These are phyloP conservation scores for Coemansia sp. DNA, from an alignment of 192 early-diverging fungal genomes.

Conservation along the genomic window DNA sequence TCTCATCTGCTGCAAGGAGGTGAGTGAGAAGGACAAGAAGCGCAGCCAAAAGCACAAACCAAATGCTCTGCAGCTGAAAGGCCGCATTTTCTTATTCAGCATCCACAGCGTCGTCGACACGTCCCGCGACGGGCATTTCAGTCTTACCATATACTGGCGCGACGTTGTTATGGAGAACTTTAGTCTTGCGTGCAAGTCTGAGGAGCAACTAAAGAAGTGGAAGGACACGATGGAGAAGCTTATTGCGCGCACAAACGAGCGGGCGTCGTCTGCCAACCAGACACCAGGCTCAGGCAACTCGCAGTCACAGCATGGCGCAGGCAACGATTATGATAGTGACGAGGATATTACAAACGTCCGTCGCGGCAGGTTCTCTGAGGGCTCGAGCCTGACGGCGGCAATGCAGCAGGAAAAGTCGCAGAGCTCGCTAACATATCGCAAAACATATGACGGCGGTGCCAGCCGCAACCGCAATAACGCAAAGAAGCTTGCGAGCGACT, in stretches of 20 bases:
- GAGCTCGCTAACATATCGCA: conserved; percentile 33
- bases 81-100: conserved; percentile 80
- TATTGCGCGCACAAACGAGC: conserved; percentile 57
- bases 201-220: conserved; percentile 93
- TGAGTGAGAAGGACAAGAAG: conserved; percentile 64
- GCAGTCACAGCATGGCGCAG: conserved; percentile 13
- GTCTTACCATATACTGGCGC: conserved; percentile 83
- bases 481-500: conserved; percentile 40
- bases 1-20: conserved; percentile 91
- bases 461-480: conserved; percentile 20
- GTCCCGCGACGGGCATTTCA: conserved; percentile 50
- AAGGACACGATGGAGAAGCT: conserved; percentile 70
- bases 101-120: conserved; percentile 73
- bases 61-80: conserved; percentile 69
- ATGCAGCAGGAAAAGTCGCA: conserved; percentile 44
- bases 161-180: conserved; percentile 80
- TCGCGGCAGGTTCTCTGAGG: conserved; percentile 47
- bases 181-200: conserved; percentile 82
- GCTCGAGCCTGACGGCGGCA: conserved; percentile 36
- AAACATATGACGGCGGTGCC: conserved; percentile 44
- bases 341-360: conserved; percentile 23
- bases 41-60: conserved; percentile 46
- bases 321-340: conserved; percentile 34
- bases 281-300: conserved; percentile 7
- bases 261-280: conserved; percentile 18